A percentile compares a stretch with the other conserved stretches of the same genome.
These are phyloP conservation scores for Dendrocalamus latiflorus DNA, from an alignment of 202 grass and related monocot species.

Conservation along the genomic window DNA sequence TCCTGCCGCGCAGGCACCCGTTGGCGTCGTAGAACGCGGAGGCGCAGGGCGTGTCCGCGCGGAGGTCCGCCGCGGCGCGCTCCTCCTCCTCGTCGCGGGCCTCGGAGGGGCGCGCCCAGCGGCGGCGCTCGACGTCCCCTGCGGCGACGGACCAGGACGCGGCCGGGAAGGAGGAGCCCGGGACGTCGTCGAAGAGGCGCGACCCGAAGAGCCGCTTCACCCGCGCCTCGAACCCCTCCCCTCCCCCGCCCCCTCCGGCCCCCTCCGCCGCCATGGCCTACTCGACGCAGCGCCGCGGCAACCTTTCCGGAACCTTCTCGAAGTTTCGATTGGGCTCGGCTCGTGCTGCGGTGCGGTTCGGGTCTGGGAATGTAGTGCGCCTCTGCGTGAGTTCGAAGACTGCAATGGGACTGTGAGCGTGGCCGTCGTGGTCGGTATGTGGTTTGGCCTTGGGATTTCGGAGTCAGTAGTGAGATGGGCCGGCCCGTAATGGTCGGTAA, in stretches of 20 bases:
- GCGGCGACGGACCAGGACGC: constrained; percentile 74
- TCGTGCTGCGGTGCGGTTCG: not conserved
- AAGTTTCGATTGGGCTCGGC: not conserved
- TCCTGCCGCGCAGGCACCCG: constrained; percentile 55
- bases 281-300: no score
- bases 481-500: no score
- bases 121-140: constrained; percentile 74
- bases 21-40: constrained; percentile 69
- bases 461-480: no score
- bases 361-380: no score
- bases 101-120: constrained; percentile 67
- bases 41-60: constrained; percentile 65
- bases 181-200: constrained; percentile 67
- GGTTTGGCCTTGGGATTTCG: no score
- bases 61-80: constrained; percentile 1
- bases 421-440: no score
- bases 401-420: no score
- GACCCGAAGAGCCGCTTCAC: constrained; percentile 95
- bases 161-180: constrained; percentile 53
- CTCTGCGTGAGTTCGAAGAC: no score
- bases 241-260: not conserved
- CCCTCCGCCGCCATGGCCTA: constrained; percentile 33
- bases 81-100: constrained; percentile 49
- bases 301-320: constrained; percentile 8
- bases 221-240: constrained; percentile 73